These are phyloP conservation scores for Ophiostoma sp. DNA, from an alignment of 2,329 filamentous ascomycete species.

Conservation along the genomic window DNA sequence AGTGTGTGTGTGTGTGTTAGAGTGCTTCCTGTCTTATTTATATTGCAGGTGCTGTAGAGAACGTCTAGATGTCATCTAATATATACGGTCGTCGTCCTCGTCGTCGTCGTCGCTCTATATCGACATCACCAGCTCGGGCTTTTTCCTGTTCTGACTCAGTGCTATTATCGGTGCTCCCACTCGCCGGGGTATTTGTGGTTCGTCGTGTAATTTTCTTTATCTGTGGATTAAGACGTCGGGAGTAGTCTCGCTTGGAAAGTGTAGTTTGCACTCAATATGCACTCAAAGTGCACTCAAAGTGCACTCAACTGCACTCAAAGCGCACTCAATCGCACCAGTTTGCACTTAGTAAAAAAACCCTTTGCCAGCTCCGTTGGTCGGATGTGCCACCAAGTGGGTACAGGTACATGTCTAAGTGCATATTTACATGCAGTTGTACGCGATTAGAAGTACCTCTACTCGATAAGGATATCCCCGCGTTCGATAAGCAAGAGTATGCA, in stretches of 20 bases:
- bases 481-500: background rate
- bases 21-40: background rate
- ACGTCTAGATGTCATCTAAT: background rate
- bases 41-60: background rate
- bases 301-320: background rate
- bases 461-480: background rate
- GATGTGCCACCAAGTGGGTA: slow-evolving; percentile 19
- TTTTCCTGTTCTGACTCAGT: slow-evolving; percentile 3
- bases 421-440: background rate
- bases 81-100: background rate
- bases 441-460: background rate
- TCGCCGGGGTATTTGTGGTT: slow-evolving; percentile 1
- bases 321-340: background rate
- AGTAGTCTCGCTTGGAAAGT: background rate
- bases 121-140: background rate
- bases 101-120: background rate
- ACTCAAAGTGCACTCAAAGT: background rate
- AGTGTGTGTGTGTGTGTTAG: background rate
- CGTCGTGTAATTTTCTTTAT: slow-evolving; percentile 5
- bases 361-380: slow-evolving; percentile 15
- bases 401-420: background rate
- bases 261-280: background rate
- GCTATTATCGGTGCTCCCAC: slow-evolving; percentile 8
- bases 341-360: slow-evolving; percentile 7
- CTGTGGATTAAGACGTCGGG: background rate